Base-by-base conservation (phyloP, 306 rosid genomes). In the Pyrus pyrifolia region DNA sequence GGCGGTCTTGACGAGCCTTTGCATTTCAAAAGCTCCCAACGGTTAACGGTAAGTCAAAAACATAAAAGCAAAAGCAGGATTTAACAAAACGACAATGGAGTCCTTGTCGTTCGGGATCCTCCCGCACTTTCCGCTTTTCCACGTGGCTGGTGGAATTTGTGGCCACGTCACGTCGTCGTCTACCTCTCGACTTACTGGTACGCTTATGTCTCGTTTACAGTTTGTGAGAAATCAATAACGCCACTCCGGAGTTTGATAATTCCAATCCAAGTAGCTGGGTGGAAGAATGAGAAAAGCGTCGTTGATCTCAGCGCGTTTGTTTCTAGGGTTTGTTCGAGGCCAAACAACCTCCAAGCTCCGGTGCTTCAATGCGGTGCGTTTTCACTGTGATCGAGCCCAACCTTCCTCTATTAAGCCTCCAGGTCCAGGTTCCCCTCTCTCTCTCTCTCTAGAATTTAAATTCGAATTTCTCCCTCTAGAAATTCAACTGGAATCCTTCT, bases 121-220 rank as follows among this genome's bases (percentile, higher is more conserved):
- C 18, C 3, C 4, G 44, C 71, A 22, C 23, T 25, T 66, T 66
- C 14, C 13, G 35, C 81, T 57, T 38, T 57, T 72, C 70, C 85
- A 75, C 77, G 71, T 81, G 76, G 84, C 76, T 62, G 88, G 89
- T 71, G 1, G 11, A 31, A 21, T 23, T 40, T 11, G 30, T 12
- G 68, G 11, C 68, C 44, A 63, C 96, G 93, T 88, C 91, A 82
- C 61, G n/a, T 40, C 67, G 4, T 67, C 80, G 9, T 84, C 57
- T 35, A 29, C 79, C 70, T 66, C 59, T 14, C 31, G 3, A 6
- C 11, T 65, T 33, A 65, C 60, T 22, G 35, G 33, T 15, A 19
- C 53, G 53, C 45, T 17, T 1, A 40, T 5, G 25, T 23, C 30
- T 22, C 35, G 13, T 10, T 6, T 52, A 67, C 27, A 35, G 7